Evolutionary conservation across 2,329 filamentous ascomycete species (phyloP), one percentile per base, ranked within the genome.

Genomic region (Diaporthe caulivora): DNA sequence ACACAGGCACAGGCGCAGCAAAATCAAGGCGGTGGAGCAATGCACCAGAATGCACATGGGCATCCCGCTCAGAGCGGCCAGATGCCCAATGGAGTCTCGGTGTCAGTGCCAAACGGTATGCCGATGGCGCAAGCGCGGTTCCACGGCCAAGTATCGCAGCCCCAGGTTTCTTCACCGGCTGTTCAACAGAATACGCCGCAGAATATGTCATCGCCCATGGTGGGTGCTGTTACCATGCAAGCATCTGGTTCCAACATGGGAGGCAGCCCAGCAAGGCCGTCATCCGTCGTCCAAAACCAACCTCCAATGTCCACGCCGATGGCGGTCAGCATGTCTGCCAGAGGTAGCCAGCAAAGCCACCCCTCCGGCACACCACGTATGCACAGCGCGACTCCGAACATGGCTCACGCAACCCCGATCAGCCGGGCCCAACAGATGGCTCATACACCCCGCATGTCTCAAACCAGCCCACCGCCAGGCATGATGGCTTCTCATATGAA

Each of bases 271-370:
- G 86, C 91, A 24, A 86, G 92, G 57, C 91, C 92, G 21, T 84
- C 91, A 0, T 94, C 92, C 21, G 91, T 91, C 7, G 90, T 91
- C 4, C 91, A 92, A 75, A 89, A 87, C 69, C 87, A 88, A 71
- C 80, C 83, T 2, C 85, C 87, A 0, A 91, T 91, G 86, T 85
- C 86, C 9, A 90, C 86, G 0, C 88, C 90, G 5, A 91, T 91
- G 87, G 83, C 89, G 0, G 87, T 89, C 77, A 88, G 86, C 76
- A 92, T 92, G 90, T 91, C 89, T 71, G 86, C 89, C 26, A 87
- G 90, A 75, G 89, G 89, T 72, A 92, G 91, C 78, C 91, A 93
- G 78, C 91, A 92, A 78, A 92, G 91, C 76, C 91, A 92, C 80
- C 86, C 86, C 2, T 87, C 89, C 3, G 88, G 87, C n/a, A 92